Percentiles rank a stretch among this genome's conserved stretches.
Conservation (phyloP, 495 filamentous ascomycete species). For the Apiosordaria backusii region DNA sequence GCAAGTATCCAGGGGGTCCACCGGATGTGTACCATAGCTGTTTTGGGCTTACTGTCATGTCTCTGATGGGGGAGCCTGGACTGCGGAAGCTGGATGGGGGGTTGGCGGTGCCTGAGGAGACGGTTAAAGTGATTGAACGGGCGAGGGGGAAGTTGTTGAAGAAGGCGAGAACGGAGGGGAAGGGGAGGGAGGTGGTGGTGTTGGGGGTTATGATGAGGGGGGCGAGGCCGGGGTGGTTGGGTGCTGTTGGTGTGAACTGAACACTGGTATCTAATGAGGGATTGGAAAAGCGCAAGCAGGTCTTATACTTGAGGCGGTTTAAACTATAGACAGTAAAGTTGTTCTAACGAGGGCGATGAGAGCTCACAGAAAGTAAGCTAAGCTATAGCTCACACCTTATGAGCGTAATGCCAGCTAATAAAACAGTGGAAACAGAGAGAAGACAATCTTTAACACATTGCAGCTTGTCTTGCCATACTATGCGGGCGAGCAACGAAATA, state of each 20-base stretch:
- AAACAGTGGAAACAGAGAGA: no score
- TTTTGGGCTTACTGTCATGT: conserved; percentile 77
- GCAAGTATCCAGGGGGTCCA: conserved; percentile 71
- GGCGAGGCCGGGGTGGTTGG: neutral
- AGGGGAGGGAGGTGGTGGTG: conserved; percentile 24
- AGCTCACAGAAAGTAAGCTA: no score
- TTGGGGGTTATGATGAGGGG: conserved; percentile 6
- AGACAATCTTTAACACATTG: no score
- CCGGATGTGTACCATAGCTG: conserved; percentile 92
- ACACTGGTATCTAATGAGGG: neutral
- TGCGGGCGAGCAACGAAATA: no score
- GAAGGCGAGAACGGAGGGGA: conserved; percentile 27
- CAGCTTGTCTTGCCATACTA: no score
- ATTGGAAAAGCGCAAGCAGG: no score
- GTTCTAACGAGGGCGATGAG: no score
- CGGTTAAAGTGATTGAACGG: conserved; percentile 43
- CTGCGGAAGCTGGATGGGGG: conserved; percentile 63
- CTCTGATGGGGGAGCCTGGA: conserved; percentile 58
- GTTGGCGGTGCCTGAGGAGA: conserved; percentile 59
- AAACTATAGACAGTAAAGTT: no score
- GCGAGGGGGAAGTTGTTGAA: conserved; percentile 35
- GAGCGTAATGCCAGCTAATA: no score
- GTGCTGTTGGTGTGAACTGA: conserved; percentile 1
- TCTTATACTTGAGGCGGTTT: no score
- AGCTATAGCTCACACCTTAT: no score